Conservation (phyloP, 2,329 filamentous ascomycete genomes). For the Nemania serpens region DNA sequence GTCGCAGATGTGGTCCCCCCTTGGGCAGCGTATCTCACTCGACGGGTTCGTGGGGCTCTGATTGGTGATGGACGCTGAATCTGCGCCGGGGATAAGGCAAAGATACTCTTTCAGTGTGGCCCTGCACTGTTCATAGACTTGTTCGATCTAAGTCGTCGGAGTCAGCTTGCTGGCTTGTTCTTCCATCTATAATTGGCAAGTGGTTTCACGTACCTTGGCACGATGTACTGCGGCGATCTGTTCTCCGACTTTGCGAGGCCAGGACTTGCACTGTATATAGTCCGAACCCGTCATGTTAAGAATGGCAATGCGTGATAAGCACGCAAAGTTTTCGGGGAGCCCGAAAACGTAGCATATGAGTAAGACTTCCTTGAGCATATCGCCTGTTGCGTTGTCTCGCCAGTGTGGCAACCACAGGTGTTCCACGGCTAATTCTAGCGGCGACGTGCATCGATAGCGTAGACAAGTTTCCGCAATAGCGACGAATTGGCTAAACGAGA, state of each 20-base stretch:
- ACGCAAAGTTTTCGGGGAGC: constrained; percentile 52
- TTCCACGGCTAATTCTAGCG: constrained; percentile 55
- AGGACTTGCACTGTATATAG: constrained; percentile 49
- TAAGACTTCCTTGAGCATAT: constrained; percentile 55
- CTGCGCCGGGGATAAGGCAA: constrained; percentile 4
- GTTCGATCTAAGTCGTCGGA: constrained; percentile 40
- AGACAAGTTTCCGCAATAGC: constrained; percentile 57
- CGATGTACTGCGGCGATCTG: constrained; percentile 54
- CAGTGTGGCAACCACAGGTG: constrained; percentile 58
- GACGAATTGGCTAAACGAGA: constrained; percentile 55
- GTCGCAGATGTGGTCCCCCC: constrained; percentile 56
- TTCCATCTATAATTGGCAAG: background rate
- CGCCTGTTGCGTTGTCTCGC: constrained; percentile 45
- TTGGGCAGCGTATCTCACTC: constrained; percentile 53
- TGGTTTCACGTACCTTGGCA: constrained; percentile 48
- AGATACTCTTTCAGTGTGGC: constrained; percentile 53
- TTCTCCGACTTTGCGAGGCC: constrained; percentile 54
- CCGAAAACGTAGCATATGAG: constrained; percentile 60
- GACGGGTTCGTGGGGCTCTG: constrained; percentile 28
- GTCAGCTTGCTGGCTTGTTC: background rate
- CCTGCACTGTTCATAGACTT: constrained; percentile 53
- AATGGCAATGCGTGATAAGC: constrained; percentile 55
- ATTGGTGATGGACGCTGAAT: background rate
- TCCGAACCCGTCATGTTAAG: constrained; percentile 51
- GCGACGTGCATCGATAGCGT: constrained; percentile 56